Percentiles rank a stretch among this genome's conserved stretches.
phyloP scores from a whole-genome alignment of 768 basidiomycete species.

The Tylopilus sp. region DNA sequence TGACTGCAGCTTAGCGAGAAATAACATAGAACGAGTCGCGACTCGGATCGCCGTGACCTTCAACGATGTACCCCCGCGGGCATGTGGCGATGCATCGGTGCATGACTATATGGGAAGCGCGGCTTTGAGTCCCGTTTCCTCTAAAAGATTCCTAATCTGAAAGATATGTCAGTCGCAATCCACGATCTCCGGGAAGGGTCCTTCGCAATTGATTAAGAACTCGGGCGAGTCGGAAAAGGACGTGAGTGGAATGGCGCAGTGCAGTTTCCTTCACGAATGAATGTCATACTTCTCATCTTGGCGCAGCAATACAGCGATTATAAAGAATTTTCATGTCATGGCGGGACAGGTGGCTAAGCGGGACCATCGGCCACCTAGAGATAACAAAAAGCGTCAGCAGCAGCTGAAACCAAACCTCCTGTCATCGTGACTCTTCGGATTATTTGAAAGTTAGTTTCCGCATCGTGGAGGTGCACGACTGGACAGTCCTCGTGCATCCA shows the following conservation, averaged over 20 bases:
- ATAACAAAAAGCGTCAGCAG: neutral
- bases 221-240: too few relatives aligned
- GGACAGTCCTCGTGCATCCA: slow-evolving; percentile 19
- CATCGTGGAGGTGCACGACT: slow-evolving; percentile 15
- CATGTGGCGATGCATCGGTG: slow-evolving; percentile 1
- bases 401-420: slow-evolving; percentile 5
- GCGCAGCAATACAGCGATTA: slow-evolving; percentile 9
- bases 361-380: neutral
- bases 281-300: slow-evolving; percentile 21
- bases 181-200: neutral
- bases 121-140: neutral
- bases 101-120: slow-evolving; percentile 9
- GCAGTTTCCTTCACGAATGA: slow-evolving; percentile 1
- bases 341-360: slow-evolving; percentile 3
- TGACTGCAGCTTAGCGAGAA: slow-evolving; percentile 5
- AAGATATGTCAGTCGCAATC: slow-evolving; percentile 13
- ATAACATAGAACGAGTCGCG: neutral
- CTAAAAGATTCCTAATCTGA: slow-evolving; percentile 15
- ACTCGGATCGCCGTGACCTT: slow-evolving; percentile 6
- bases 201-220: too few relatives aligned
- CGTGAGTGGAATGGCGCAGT: neutral
- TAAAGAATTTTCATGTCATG: neutral
- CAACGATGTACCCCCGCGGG: neutral
- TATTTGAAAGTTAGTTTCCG: slow-evolving; percentile 6
- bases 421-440: slow-evolving; percentile 17